A percentile compares a stretch with the other conserved stretches of the same genome.
These are phyloP conservation scores for Fusarium phyllophilum DNA, from an alignment of 2,329 filamentous ascomycete species.

Conservation along the genomic window DNA sequence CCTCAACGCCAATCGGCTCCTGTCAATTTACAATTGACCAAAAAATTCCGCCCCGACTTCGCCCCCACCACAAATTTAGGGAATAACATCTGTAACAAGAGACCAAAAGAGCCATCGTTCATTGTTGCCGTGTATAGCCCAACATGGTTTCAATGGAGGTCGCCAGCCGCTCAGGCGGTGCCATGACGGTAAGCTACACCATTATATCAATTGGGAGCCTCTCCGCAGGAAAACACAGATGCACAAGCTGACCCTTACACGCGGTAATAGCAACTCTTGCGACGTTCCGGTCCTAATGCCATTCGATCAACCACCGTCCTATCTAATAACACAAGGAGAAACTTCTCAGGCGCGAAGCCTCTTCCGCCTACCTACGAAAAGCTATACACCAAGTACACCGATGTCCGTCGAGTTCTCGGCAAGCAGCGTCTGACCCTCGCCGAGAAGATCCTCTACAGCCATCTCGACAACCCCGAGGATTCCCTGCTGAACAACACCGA, in stretches of 20 bases:
- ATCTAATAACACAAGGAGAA: constrained; percentile 50
- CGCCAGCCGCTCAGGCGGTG: constrained; percentile 59
- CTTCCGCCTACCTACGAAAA: constrained; percentile 81
- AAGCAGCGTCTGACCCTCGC: constrained; percentile 80
- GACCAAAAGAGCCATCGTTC: constrained; percentile 30
- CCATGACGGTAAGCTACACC: constrained; percentile 55
- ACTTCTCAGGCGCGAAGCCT: constrained; percentile 54
- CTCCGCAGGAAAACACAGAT: not conserved
- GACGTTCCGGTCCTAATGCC: constrained; percentile 48
- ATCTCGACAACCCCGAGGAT: constrained; percentile 89
- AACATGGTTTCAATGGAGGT: constrained; percentile 63
- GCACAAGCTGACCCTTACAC: constrained; percentile 18
- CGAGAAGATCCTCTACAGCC: constrained; percentile 98
- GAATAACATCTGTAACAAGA: constrained; percentile 20
- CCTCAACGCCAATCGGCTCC: constrained; percentile 48
- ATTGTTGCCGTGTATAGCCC: constrained; percentile 29
- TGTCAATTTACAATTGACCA: constrained; percentile 49
- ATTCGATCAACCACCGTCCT: constrained; percentile 39
- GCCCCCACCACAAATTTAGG: constrained; percentile 39
- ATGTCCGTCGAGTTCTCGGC: constrained; percentile 80
- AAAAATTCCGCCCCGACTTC: constrained; percentile 46
- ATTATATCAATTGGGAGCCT: constrained; percentile 11
- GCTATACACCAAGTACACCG: constrained; percentile 78
- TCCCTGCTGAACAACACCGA: constrained; percentile 84
- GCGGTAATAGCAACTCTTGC: constrained; percentile 51